Percentiles rank a stretch among this genome's conserved stretches.
Conservation (phyloP, 108 stramenopile species). For the Schizochytrium sp. region DNA sequence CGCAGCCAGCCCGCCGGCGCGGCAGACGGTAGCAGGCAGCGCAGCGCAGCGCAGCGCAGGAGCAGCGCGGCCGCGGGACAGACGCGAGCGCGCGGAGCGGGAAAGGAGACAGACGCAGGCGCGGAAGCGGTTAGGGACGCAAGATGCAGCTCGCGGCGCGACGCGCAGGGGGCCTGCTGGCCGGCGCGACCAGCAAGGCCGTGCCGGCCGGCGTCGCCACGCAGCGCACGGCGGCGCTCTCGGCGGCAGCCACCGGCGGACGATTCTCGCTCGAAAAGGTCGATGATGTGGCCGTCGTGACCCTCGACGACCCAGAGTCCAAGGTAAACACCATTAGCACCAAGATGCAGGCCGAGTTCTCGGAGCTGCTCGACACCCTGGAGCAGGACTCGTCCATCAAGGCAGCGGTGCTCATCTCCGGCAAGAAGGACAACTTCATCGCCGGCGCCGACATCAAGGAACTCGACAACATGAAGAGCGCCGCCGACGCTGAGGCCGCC, state of each 20-base stretch:
- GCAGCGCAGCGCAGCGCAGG: too few species aligned
- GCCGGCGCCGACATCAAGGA: conserved; percentile 98
- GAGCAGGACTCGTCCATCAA: conserved; percentile 49
- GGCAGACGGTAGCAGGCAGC: too few species aligned
- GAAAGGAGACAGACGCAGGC: too few species aligned
- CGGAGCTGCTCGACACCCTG: conserved; percentile 52
- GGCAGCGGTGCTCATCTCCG: conserved; percentile 87
- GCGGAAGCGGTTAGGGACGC: too few species aligned
- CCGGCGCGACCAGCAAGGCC: too few species aligned
- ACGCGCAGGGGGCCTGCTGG: too few species aligned
- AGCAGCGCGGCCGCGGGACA: too few species aligned
- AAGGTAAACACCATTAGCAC: conserved; percentile 84
- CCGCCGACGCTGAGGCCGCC: conserved; percentile 68
- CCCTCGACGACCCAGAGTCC: conserved; percentile 78
- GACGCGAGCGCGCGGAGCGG: too few species aligned
- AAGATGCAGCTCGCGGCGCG: too few species aligned
- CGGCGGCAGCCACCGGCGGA: background rate
- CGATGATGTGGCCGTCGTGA: conserved; percentile 71
- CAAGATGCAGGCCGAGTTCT: conserved; percentile 64
- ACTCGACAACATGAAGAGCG: conserved; percentile 71
- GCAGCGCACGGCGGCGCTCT: too few species aligned
- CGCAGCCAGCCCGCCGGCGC: too few species aligned
- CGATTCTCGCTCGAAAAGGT: conserved; percentile 24
- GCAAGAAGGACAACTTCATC: conserved; percentile 91
- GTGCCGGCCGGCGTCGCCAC: too few species aligned